Percentiles rank a stretch among this genome's conserved stretches.
These are phyloP conservation scores for Aspergillus pseudonomiae DNA, from an alignment of 2,329 filamentous ascomycete genomes.

Conservation along the genomic window DNA sequence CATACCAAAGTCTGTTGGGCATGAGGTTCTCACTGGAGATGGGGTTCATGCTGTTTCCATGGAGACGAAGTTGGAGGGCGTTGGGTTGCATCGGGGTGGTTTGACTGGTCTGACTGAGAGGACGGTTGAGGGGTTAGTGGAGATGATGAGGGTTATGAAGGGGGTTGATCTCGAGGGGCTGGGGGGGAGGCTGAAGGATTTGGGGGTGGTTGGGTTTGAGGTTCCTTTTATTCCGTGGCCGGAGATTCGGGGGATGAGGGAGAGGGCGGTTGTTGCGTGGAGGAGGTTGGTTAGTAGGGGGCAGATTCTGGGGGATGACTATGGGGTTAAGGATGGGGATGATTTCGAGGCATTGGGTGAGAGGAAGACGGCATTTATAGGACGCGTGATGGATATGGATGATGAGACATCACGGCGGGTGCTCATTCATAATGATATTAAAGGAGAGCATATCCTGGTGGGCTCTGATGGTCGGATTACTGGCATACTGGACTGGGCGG, in stretches of 20 bases:
- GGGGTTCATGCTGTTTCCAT: background rate
- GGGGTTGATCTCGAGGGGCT: background rate
- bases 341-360: background rate
- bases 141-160: background rate
- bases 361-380: constrained; percentile 3
- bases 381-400: background rate
- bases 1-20: background rate
- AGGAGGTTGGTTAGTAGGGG: background rate
- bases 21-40: background rate
- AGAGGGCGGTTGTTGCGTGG: background rate
- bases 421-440: constrained; percentile 3
- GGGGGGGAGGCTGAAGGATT: background rate
- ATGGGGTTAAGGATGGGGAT: background rate
- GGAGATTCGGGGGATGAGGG: background rate
- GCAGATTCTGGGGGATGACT: background rate
- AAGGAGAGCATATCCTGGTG: constrained; percentile 4
- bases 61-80: background rate
- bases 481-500: constrained; percentile 5
- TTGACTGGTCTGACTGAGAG: background rate
- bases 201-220: background rate
- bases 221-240: background rate
- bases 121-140: background rate
- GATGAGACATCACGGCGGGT: background rate
- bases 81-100: background rate
- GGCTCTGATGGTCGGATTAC: background rate